Evolutionary conservation across 768 basidiomycete genomes (phyloP), one percentile per base, ranked within the genome.

Genomic region (Grammothele lineata): DNA sequence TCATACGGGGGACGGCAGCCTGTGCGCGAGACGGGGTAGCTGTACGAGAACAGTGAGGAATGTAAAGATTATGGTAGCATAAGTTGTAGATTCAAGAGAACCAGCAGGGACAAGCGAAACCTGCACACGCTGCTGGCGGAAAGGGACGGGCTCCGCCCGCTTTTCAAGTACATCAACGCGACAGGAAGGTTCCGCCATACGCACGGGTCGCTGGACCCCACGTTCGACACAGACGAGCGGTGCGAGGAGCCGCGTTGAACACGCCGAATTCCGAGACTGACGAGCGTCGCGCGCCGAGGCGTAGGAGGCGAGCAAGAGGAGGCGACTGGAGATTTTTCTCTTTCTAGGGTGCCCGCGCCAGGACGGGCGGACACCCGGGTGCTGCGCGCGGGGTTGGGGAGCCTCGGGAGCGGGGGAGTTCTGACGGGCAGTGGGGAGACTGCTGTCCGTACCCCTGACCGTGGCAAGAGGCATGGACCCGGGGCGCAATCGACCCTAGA

Each of bases 91-190:
- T 33, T 14, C 15, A 30, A n/a, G n/a, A n/a, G n/a, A n/a, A n/a
- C n/a, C n/a, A n/a, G 47, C 0, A n/a, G 34, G 18, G 12, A 35
- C 5, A 40, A 39, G 2, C 38, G n/a, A 4, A 38, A 33, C 2
- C 37, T 52, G 4, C 34, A 24, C 24, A 24, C 22, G 11, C 44
- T 56, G 7, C 54, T 56, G 19, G 36, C 40, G 30, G 11, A 27
- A 12, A 23, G 25, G 30, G 22, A 37, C 3, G 38, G 44, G 3
- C n/a, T 44, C 1, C n/a, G 14, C 14, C 39, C 25, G 4, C 50
- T 56, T 6, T 49, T 56, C 47, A 11, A 21, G 12, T 56, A 17
- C 47, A 45, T 51, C 32, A 36, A 45, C n/a, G 47, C 43, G 8
- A 56, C 54, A 2, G 47, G 50, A 0, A 39, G 50, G 1, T 40